Percentiles rank a stretch among this genome's conserved stretches.
Conservation (phyloP, 208 protist species). For the Tritrichomonas musculus region DNA sequence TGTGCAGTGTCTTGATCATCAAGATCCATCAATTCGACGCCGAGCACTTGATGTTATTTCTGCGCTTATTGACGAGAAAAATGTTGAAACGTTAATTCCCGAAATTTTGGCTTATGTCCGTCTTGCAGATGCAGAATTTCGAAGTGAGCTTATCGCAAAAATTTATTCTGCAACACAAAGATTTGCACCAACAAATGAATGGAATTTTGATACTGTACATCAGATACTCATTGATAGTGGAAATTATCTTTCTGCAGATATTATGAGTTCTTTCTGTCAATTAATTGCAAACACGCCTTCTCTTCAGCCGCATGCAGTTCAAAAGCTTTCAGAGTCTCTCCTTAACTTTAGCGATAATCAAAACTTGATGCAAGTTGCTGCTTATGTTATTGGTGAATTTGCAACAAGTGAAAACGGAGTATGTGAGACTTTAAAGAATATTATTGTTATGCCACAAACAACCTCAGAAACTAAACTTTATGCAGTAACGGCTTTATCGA, state of each 20-base stretch:
- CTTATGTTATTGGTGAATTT: conserved; percentile 8
- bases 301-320: neutral
- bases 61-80: neutral
- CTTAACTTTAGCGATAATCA: neutral
- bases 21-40: conserved; percentile 4
- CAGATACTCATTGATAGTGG: neutral
- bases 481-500: neutral
- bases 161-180: neutral
- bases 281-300: neutral
- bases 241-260: neutral
- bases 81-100: neutral
- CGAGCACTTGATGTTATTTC: conserved; percentile 10
- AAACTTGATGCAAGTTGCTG: neutral
- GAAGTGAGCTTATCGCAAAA: neutral
- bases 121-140: neutral
- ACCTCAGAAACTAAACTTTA: neutral
- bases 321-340: neutral
- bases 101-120: conserved; percentile 2
- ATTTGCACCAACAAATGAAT: neutral
- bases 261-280: neutral
- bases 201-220: conserved; percentile 11
- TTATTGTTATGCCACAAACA: neutral
- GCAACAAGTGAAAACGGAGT: neutral
- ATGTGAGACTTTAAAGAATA: neutral
- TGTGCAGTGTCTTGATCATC: neutral